Conservation (phyloP, 306 rosid genomes). For the Casuarina glauca region DNA sequence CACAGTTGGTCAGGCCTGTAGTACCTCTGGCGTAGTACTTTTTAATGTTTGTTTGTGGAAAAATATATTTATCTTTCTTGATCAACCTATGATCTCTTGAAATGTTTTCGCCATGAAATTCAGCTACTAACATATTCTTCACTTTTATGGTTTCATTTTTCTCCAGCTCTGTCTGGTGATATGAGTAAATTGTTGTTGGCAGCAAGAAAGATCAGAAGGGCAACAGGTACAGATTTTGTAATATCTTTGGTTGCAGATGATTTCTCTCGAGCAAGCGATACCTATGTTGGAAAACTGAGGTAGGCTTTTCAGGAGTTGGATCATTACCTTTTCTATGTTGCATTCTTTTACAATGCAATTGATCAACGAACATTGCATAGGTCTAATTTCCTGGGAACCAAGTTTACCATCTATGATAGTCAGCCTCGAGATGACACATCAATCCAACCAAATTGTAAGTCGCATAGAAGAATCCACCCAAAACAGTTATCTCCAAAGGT, state of each 20-base stretch:
- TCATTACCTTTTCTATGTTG: slow-evolving; percentile 7
- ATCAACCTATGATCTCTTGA: no score
- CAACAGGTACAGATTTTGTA: slow-evolving; percentile 70
- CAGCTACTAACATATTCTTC: neutral
- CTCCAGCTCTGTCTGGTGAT: slow-evolving; percentile 77
- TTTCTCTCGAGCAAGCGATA: slow-evolving; percentile 64
- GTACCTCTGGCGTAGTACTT: neutral
- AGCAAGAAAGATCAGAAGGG: slow-evolving; percentile 79
- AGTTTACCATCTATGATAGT: slow-evolving; percentile 63
- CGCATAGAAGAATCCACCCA: slow-evolving; percentile 46
- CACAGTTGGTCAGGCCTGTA: neutral
- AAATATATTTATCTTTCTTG: no score
- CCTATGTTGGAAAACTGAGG: slow-evolving; percentile 83
- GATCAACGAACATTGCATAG: slow-evolving; percentile 46
- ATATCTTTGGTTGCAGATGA: slow-evolving; percentile 70
- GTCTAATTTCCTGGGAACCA: slow-evolving; percentile 93
- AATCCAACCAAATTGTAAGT: slow-evolving; percentile 44
- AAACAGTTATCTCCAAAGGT: slow-evolving; percentile 63
- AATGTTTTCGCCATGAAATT: neutral
- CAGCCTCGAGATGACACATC: slow-evolving; percentile 55
- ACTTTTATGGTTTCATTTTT: neutral
- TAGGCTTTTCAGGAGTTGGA: slow-evolving; percentile 20
- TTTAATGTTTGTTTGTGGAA: neutral
- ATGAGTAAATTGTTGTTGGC: slow-evolving; percentile 74
- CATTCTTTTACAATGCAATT: neutral